These are phyloP conservation scores for Xylariaceae sp. DNA, from an alignment of 2,329 filamentous ascomycete species.

Conservation along the genomic window DNA sequence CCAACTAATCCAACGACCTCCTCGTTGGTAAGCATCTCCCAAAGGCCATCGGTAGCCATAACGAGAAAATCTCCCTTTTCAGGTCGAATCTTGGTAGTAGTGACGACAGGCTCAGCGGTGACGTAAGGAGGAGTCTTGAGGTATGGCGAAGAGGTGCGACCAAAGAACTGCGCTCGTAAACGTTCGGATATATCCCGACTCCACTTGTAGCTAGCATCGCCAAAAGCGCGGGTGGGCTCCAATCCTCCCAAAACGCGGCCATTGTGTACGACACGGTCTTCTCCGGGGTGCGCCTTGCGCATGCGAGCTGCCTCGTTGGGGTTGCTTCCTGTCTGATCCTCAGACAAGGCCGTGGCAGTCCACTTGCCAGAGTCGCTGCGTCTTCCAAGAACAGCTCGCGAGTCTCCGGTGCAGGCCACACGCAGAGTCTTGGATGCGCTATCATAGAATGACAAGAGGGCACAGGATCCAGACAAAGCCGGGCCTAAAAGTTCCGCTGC, in stretches of 20 bases:
- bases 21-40: constrained; percentile 99
- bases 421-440: constrained; percentile 78
- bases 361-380: constrained; percentile 78
- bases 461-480: constrained; percentile 94
- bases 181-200: constrained; percentile 76
- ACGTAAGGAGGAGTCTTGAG: constrained; percentile 94
- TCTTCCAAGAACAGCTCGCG: constrained; percentile 86
- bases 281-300: constrained; percentile 81
- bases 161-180: constrained; percentile 83
- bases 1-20: constrained; percentile 95
- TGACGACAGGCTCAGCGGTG: constrained; percentile 91
- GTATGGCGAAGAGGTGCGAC: constrained; percentile 68
- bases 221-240: constrained; percentile 91
- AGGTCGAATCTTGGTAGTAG: constrained; percentile 86
- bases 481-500: constrained; percentile 90
- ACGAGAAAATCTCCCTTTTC: constrained; percentile 92
- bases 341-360: constrained; percentile 83
- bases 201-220: constrained; percentile 98
- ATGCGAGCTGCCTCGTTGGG: constrained; percentile 79
- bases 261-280: constrained; percentile 81
- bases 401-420: constrained; percentile 95
- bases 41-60: constrained; percentile 92
- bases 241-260: constrained; percentile 88
- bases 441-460: constrained; percentile 94
- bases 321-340: constrained; percentile 91